Conservation (phyloP, 2,329 filamentous ascomycete species). For the Diaporthe batatas region DNA sequence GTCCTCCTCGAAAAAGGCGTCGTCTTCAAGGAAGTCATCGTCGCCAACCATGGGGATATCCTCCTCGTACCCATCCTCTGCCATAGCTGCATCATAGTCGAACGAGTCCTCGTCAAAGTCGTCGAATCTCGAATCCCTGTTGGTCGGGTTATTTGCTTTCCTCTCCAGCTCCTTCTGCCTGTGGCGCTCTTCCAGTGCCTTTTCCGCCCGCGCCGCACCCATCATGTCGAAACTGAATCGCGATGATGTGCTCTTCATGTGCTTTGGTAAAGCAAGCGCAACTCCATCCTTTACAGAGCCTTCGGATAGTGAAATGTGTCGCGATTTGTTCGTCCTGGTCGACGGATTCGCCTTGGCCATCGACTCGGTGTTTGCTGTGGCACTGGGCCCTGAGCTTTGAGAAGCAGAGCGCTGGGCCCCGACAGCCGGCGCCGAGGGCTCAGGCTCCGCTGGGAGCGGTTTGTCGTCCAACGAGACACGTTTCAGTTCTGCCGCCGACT, state of each 20-base stretch:
- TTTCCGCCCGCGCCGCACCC: conserved; percentile 76
- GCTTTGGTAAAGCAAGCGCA: conserved; percentile 66
- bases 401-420: conserved; percentile 50
- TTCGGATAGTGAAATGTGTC: conserved; percentile 66
- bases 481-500: conserved; percentile 6
- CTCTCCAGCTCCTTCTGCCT: conserved; percentile 75
- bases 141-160: conserved; percentile 56
- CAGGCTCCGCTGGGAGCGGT: conserved; percentile 43
- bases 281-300: conserved; percentile 59
- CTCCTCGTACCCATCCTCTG: conserved; percentile 76
- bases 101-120: conserved; percentile 73
- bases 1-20: conserved; percentile 45
- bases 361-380: conserved; percentile 14
- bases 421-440: conserved; percentile 53
- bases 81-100: conserved; percentile 74
- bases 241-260: conserved; percentile 83
- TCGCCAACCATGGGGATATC: conserved; percentile 69
- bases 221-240: conserved; percentile 87
- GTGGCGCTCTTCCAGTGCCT: conserved; percentile 79
- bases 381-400: conserved; percentile 47
- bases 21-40: conserved; percentile 55
- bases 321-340: conserved; percentile 59
- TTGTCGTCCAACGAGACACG: conserved; percentile 44
- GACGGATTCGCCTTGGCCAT: conserved; percentile 51
- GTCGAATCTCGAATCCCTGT: conserved; percentile 68